Conservation (phyloP, 768 basidiomycete species). For the Lentinula boryana region DNA sequence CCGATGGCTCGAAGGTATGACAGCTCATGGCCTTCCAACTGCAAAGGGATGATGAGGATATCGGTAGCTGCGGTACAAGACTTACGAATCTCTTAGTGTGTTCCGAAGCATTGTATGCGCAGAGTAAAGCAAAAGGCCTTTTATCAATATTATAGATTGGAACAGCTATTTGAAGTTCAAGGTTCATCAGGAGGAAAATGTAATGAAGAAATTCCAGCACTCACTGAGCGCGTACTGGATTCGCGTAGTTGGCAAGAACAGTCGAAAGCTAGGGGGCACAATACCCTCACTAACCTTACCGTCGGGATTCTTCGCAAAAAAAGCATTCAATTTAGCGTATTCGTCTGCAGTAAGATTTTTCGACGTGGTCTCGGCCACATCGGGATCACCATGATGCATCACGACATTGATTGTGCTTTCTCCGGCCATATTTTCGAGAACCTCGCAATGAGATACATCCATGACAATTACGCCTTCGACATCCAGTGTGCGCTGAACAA, state of each 20-base stretch:
- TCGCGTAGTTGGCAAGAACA: conserved; percentile 68
- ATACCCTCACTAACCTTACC: conserved; percentile 86
- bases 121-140: conserved; percentile 84
- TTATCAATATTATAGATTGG: conserved; percentile 93
- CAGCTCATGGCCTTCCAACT: conserved; percentile 86
- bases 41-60: conserved; percentile 9
- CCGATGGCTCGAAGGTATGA: conserved; percentile 91
- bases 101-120: conserved; percentile 84
- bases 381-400: conserved; percentile 63
- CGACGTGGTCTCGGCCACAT: conserved; percentile 39
- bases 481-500: conserved; percentile 86
- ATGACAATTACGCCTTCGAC: conserved; percentile 90
- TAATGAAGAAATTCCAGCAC: conserved; percentile 16
- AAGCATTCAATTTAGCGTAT: conserved; percentile 67
- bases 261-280: conserved; percentile 75
- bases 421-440: conserved; percentile 60
- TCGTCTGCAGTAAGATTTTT: conserved; percentile 62
- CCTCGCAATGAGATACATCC: conserved; percentile 89
- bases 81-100: conserved; percentile 77
- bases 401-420: conserved; percentile 64
- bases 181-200: background rate
- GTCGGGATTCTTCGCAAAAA: conserved; percentile 76
- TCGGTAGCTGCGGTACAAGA: conserved; percentile 1
- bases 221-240: conserved; percentile 86
- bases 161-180: conserved; percentile 47